phyloP scores from a whole-genome alignment of 2,329 filamentous ascomycete species.

The Colletotrichum magnum region DNA sequence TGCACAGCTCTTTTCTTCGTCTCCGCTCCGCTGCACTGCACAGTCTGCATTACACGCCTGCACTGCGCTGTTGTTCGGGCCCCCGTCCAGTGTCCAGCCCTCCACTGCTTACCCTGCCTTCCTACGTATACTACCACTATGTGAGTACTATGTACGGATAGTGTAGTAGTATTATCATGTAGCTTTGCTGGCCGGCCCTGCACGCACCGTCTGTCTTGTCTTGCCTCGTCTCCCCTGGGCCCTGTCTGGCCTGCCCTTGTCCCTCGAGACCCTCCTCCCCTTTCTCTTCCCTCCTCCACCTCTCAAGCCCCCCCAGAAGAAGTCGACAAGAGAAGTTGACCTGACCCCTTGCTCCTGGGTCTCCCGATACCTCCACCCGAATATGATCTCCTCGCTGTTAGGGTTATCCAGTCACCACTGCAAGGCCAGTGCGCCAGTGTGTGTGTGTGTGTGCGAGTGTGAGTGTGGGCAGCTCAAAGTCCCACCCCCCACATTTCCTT shows the following conservation, averaged over 20 bases:
- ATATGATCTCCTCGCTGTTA: constrained; percentile 41
- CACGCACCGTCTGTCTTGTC: constrained; percentile 2
- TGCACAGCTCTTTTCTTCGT: neutral
- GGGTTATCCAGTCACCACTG: constrained; percentile 29
- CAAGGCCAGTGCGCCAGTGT: neutral
- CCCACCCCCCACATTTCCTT: constrained; percentile 3
- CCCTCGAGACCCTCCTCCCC: constrained; percentile 27
- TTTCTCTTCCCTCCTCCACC: constrained; percentile 35
- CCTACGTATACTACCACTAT: neutral
- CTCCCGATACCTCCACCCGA: constrained; percentile 40
- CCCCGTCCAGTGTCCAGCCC: constrained; percentile 3
- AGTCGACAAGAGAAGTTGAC: constrained; percentile 19
- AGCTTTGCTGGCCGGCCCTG: constrained; percentile 20
- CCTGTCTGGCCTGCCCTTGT: constrained; percentile 26
- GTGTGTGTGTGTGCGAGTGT: no score
- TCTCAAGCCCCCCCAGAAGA: constrained; percentile 27
- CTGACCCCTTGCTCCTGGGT: constrained; percentile 41
- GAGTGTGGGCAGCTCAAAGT: no score
- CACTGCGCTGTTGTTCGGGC: constrained; percentile 13
- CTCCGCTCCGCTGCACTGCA: constrained; percentile 4
- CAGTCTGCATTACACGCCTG: constrained; percentile 9
- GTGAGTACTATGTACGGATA: no score
- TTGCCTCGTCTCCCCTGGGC: constrained; percentile 6
- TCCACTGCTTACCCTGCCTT: constrained; percentile 33
- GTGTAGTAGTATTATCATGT: neutral